Evolutionary conservation across 495 filamentous ascomycete genomes (phyloP).

Genomic region (Aspergillus kassunensis): DNA sequence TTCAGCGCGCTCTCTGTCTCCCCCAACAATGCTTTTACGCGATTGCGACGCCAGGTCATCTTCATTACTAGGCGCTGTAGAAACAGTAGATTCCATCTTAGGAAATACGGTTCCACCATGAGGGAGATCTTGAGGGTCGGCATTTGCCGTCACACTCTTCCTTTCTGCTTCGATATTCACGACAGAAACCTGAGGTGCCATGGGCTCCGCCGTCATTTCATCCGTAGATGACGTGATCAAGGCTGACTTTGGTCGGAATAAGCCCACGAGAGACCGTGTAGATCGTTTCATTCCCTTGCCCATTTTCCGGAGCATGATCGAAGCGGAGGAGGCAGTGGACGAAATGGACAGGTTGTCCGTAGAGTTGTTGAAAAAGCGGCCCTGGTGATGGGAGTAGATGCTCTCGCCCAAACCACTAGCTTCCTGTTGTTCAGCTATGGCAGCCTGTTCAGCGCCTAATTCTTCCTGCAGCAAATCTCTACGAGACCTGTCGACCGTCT

Average conservation of each 20-base stretch:
- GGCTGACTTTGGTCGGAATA: constrained; percentile 93
- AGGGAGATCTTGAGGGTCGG: constrained; percentile 61
- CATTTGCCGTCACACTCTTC: constrained; percentile 75
- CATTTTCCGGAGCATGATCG: constrained; percentile 99
- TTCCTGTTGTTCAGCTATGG: constrained; percentile 88
- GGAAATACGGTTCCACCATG: constrained; percentile 83
- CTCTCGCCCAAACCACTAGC: constrained; percentile 84
- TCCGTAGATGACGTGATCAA: constrained; percentile 73
- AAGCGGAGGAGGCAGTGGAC: constrained; percentile 95
- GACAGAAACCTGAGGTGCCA: constrained; percentile 80
- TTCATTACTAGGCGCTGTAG: constrained; percentile 36
- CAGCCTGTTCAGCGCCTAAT: constrained; percentile 79
- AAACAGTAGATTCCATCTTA: constrained; percentile 61
- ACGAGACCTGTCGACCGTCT: constrained; percentile 60
- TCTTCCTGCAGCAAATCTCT: constrained; percentile 69
- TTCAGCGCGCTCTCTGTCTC: constrained; percentile 86
- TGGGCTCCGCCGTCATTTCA: constrained; percentile 54
- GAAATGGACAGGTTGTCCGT: constrained; percentile 97
- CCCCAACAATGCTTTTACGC: constrained; percentile 84
- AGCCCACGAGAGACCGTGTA: constrained; percentile 81
- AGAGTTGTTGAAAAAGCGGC: constrained; percentile 80
- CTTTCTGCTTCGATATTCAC: constrained; percentile 93
- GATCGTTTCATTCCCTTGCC: constrained; percentile 95
- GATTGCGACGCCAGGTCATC: constrained; percentile 50
- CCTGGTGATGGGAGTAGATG: constrained; percentile 82